Evolutionary conservation across 2,329 filamentous ascomycete genomes (phyloP).

Genomic region (Gaeumannomyces tritici): DNA sequence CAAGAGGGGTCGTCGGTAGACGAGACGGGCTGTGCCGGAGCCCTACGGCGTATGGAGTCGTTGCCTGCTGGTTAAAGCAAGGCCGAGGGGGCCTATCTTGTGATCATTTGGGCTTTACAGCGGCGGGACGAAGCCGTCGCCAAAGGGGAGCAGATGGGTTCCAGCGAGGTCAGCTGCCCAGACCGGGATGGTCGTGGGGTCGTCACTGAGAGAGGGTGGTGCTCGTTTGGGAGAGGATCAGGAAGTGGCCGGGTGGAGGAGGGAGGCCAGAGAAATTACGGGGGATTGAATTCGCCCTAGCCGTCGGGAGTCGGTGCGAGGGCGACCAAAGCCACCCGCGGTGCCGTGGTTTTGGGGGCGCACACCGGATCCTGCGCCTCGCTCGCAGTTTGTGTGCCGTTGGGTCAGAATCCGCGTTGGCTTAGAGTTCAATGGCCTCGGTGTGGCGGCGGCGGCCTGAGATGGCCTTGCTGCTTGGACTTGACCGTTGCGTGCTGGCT

Average conservation of each 20-base stretch:
- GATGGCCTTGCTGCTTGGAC: background rate
- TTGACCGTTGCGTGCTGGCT: background rate
- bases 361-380: background rate
- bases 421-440: background rate
- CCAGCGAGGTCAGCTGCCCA: background rate
- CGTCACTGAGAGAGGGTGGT: background rate
- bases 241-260: background rate
- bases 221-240: background rate
- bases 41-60: constrained; percentile 19
- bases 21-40: constrained; percentile 1
- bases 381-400: background rate
- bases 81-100: constrained; percentile 23
- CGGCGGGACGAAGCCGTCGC: constrained; percentile 8
- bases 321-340: background rate
- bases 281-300: background rate
- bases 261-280: background rate
- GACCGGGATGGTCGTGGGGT: background rate
- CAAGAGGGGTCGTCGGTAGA: constrained; percentile 9
- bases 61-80: constrained; percentile 32
- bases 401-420: background rate
- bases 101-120: constrained; percentile 25
- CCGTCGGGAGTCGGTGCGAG: background rate
- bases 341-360: background rate
- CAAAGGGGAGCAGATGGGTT: background rate
- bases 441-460: background rate